Base-by-base conservation (phyloP, 495 filamentous ascomycete genomes). In the Penicillium bovifimosum region DNA sequence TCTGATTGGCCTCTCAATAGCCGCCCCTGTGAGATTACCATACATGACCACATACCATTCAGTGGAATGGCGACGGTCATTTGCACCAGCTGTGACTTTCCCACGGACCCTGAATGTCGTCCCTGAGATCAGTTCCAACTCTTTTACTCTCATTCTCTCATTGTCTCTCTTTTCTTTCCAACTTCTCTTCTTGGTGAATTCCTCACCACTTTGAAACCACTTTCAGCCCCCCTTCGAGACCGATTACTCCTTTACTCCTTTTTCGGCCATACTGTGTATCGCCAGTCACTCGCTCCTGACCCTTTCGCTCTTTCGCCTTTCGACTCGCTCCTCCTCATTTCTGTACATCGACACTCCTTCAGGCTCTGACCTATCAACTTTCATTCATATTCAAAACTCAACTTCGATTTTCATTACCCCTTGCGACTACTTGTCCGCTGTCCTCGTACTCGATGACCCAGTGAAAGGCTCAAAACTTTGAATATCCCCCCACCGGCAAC, bases 231-330 rank as follows among this genome's bases (percentile, higher is more conserved):
- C 51, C 45, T 44, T 24, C 32, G 42, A 38, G 41, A 46, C 38
- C 46, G 46, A 36, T 41, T 53, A 43, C 52, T 49, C 54, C 50
- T 46, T 47, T 52, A 42, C 46, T 52, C 51, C 50, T 51, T 56
- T 55, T 47, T 34, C 42, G 64, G 64, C 60, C 52, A 69, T 69
- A 69, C 68, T 69, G 65, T 62, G 64, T 71, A 62, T 66, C 59
- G 68, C 68, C 68, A 45, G 57, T 60, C 69, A 51, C 60, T 72
- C 69, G 59, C 65, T 72, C 56, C 56, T 50, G 42, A 41, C 53
- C 53, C 40, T 54, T 50, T 47, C 36, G 31, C 48, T 55, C 33
- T 41, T 57, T 50, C 42, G 33, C 45, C 47, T 57, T 5, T 11
- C 10, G 8, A 26, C 38, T 42, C n/a, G 34, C 34, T 36, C n/a